Conservation (phyloP, 306 rosid genomes). For the Rosa persica region DNA sequence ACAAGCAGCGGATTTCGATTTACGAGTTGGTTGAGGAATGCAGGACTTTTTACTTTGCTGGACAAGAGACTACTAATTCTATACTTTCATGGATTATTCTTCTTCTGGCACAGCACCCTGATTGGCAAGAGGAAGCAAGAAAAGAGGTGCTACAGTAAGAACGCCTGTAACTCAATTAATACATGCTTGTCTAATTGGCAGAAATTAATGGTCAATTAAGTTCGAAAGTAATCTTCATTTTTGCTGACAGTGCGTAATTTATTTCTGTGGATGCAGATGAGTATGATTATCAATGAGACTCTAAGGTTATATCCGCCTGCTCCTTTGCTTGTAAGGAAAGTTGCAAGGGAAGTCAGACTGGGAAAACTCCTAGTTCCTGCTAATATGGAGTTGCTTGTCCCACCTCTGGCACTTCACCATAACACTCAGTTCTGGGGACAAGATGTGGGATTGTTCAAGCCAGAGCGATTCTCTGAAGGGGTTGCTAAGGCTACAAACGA, state of each 20-base stretch:
- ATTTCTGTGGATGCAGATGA: neutral
- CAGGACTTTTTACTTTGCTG: neutral
- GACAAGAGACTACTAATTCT: slow-evolving; percentile 4
- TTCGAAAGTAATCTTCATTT: neutral
- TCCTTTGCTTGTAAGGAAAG: neutral
- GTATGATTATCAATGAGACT: neutral
- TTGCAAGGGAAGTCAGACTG: neutral
- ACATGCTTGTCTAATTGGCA: neutral
- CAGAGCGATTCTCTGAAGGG: neutral
- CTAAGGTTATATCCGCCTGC: neutral
- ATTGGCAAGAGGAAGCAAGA: neutral
- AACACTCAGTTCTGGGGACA: neutral
- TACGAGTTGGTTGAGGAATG: neutral
- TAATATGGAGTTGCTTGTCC: neutral
- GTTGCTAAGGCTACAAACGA: neutral
- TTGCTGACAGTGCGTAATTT: no score
- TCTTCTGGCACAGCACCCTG: neutral
- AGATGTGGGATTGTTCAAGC: neutral
- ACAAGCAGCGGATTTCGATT: neutral
- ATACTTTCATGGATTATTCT: neutral
- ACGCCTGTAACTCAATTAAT: neutral
- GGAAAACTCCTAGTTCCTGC: neutral
- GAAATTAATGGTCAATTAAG: neutral
- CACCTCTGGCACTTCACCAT: neutral
- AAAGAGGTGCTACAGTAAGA: slow-evolving; percentile 1